These are phyloP conservation scores for Globisporangium cederbergense DNA, from an alignment of 352 stramenopile genomes.

Conservation along the genomic window DNA sequence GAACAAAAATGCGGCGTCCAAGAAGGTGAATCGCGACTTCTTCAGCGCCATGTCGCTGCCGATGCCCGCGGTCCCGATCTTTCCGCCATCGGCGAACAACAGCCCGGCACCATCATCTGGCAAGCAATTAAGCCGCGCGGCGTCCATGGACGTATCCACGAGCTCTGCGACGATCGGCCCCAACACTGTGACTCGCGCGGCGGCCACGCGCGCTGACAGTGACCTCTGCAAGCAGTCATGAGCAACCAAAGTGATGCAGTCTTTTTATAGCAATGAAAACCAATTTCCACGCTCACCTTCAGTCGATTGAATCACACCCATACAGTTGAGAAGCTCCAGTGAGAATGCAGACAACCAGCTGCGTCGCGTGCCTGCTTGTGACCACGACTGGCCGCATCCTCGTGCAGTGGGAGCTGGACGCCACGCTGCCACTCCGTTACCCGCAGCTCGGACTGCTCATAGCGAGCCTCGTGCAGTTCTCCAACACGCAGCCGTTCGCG, in stretches of 20 bases:
- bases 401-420: slow-evolving; percentile 43
- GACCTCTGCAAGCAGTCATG: slow-evolving; percentile 36
- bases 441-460: slow-evolving; percentile 44
- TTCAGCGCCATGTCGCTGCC: slow-evolving; percentile 39
- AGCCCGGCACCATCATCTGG: background rate
- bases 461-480: slow-evolving; percentile 60
- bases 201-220: slow-evolving; percentile 25
- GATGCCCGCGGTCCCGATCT: slow-evolving; percentile 25
- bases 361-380: slow-evolving; percentile 42
- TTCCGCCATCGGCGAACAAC: slow-evolving; percentile 10
- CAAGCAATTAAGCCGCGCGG: slow-evolving; percentile 19
- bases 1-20: background rate
- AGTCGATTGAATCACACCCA: background rate
- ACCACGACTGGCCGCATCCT: slow-evolving; percentile 46
- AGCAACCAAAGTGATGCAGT: background rate
- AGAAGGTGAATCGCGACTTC: slow-evolving; percentile 31
- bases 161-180: slow-evolving; percentile 15
- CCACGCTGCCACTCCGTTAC: slow-evolving; percentile 38
- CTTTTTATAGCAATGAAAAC: background rate
- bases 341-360: slow-evolving; percentile 2
- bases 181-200: slow-evolving; percentile 17
- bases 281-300: background rate
- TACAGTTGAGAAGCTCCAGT: background rate
- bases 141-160: slow-evolving; percentile 18
- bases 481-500: slow-evolving; percentile 28